phyloP scores from a whole-genome alignment of 140 eudicot genomes.

The Senecio squalidus region DNA sequence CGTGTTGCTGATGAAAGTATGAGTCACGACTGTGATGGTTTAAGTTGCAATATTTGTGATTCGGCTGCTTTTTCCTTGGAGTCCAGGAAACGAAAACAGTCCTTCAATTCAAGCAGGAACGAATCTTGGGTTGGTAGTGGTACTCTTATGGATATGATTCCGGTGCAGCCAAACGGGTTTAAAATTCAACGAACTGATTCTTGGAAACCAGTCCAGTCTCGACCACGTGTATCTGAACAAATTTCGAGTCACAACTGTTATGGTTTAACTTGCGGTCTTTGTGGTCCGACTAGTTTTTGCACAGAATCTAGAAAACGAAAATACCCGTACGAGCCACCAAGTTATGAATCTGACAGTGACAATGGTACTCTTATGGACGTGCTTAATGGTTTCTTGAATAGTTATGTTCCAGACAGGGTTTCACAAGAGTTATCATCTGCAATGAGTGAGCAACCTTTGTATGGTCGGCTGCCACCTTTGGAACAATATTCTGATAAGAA shows the following conservation, averaged over 20 bases:
- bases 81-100: background rate
- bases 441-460: too few relatives aligned
- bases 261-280: slow-evolving; percentile 19
- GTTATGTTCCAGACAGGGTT: slow-evolving; percentile 4
- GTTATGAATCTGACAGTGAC: slow-evolving; percentile 4
- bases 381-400: slow-evolving; percentile 33
- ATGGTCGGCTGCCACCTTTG: slow-evolving; percentile 2
- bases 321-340: slow-evolving; percentile 4
- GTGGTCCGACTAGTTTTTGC: slow-evolving; percentile 17
- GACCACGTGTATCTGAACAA: background rate
- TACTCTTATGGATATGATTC: slow-evolving; percentile 7
- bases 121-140: background rate
- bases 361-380: slow-evolving; percentile 17
- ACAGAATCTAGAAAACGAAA: slow-evolving; percentile 16
- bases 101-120: too few relatives aligned
- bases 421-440: background rate
- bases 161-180: background rate
- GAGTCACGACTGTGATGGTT: slow-evolving; percentile 24
- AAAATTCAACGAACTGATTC: background rate
- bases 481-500: background rate
- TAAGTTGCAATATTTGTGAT: slow-evolving; percentile 21
- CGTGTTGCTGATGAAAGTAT: background rate
- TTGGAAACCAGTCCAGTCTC: background rate
- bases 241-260: background rate
- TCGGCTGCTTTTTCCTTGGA: too few relatives aligned